phyloP scores from a whole-genome alignment of 345 rosid species.

The Salix suchowensis region DNA sequence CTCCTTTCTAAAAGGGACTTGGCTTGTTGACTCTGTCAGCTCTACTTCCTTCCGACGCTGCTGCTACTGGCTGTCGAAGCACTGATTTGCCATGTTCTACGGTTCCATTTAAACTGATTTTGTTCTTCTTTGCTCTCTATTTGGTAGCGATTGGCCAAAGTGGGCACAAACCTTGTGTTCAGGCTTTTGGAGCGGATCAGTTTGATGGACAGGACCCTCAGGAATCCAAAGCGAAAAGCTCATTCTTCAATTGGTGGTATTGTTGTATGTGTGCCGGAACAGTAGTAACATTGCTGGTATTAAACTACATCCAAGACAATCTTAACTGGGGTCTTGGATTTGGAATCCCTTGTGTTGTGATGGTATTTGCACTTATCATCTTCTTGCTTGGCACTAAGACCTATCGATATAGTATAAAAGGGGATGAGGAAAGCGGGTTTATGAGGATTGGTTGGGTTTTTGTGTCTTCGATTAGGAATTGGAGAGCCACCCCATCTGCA shows the following conservation, averaged over 20 bases:
- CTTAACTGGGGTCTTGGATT: constrained; percentile 25
- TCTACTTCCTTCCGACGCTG: constrained; percentile 2
- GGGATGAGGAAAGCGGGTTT: constrained; percentile 14
- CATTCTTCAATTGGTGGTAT: constrained; percentile 31
- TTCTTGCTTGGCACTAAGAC: constrained; percentile 20
- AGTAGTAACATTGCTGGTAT: not conserved
- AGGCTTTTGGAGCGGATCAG: constrained; percentile 31
- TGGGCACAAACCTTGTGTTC: constrained; percentile 28
- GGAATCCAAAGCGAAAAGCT: constrained; percentile 19
- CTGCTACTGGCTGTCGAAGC: constrained; percentile 7
- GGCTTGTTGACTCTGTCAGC: constrained; percentile 25
- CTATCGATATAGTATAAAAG: constrained; percentile 11
- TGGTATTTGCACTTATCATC: constrained; percentile 17
- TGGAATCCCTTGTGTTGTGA: constrained; percentile 24
- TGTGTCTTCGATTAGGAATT: constrained; percentile 9
- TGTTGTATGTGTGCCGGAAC: constrained; percentile 13
- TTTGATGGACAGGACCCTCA: constrained; percentile 21
- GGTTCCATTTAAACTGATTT: constrained; percentile 3
- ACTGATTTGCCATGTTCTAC: not conserved
- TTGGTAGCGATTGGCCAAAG: constrained; percentile 22
- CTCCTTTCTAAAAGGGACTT: constrained; percentile 16
- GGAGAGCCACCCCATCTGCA: constrained; percentile 11
- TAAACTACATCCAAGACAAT: constrained; percentile 26
- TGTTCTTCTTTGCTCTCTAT: constrained; percentile 25
- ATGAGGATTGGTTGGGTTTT: constrained; percentile 18